These are phyloP conservation scores for Globisporangium lucens DNA, from an alignment of 352 stramenopile species.

Conservation along the genomic window DNA sequence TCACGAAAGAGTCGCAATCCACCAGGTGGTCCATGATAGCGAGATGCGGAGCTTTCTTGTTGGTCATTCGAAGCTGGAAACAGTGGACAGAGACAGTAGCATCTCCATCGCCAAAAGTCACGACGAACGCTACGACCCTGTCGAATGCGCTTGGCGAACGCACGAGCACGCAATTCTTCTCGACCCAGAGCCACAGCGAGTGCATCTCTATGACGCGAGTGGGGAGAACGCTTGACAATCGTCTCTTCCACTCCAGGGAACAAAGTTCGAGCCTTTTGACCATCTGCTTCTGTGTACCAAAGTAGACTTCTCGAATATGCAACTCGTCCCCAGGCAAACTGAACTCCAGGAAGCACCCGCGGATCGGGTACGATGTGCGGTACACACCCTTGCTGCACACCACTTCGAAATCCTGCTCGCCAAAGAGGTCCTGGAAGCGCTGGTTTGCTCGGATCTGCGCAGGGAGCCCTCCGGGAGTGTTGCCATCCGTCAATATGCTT, in stretches of 20 bases:
- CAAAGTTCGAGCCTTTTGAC: conserved; percentile 32
- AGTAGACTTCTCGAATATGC: conserved; percentile 29
- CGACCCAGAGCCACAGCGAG: conserved; percentile 48
- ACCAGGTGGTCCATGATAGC: conserved; percentile 13
- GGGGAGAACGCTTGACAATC: conserved; percentile 23
- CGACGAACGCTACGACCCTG: neutral
- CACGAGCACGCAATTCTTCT: conserved; percentile 36
- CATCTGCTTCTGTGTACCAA: neutral
- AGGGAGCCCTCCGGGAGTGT: conserved; percentile 34
- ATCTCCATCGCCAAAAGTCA: neutral
- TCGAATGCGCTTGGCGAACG: conserved; percentile 21
- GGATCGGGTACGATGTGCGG: conserved; percentile 21
- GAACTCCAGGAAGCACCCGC: conserved; percentile 37
- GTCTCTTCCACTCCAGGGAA: conserved; percentile 22
- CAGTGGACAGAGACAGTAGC: conserved; percentile 17
- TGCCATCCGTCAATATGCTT: conserved; percentile 34
- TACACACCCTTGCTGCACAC: conserved; percentile 25
- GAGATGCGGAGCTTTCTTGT: conserved; percentile 19
- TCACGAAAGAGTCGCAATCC: conserved; percentile 27
- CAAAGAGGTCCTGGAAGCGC: conserved; percentile 40
- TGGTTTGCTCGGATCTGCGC: conserved; percentile 24
- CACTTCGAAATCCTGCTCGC: conserved; percentile 46
- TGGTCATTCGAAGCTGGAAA: conserved; percentile 30
- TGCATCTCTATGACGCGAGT: conserved; percentile 29
- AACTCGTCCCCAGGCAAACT: conserved; percentile 20